These are phyloP conservation scores for Melocanna baccifera DNA, from an alignment of 176 grass and related monocot species.

Conservation along the genomic window DNA sequence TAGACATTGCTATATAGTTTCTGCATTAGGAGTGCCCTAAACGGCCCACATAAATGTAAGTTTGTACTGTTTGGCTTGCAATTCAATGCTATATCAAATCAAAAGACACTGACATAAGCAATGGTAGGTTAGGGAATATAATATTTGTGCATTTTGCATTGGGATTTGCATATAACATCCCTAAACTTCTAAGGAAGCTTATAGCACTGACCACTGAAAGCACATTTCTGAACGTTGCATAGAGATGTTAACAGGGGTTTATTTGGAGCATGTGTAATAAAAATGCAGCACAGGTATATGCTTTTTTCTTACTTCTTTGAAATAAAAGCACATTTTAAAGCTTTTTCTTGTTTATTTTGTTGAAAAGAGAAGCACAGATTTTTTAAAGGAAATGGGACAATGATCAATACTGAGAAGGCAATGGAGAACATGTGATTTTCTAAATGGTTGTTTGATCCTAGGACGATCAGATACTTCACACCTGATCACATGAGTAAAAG, in stretches of 20 bases:
- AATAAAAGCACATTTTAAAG: not conserved
- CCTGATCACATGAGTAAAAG: not conserved
- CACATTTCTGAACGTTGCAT: not conserved
- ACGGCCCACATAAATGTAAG: constrained; percentile 9
- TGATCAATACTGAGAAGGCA: not conserved
- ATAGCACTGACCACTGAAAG: not conserved
- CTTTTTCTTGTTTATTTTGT: not conserved
- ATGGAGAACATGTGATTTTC: not conserved
- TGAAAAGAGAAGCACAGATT: constrained; percentile 10
- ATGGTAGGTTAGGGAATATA: not conserved
- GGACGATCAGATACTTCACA: not conserved
- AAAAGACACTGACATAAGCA: not conserved
- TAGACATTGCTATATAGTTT: no score
- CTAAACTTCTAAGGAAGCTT: not conserved
- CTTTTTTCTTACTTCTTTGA: not conserved
- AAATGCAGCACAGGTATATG: not conserved
- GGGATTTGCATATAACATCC: not conserved
- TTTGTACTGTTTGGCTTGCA: not conserved
- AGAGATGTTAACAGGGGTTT: not conserved
- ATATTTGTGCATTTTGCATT: not conserved
- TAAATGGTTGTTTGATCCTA: not conserved
- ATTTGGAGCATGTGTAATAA: not conserved
- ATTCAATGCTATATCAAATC: not conserved
- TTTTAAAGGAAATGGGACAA: not conserved
- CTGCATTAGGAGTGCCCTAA: no score